Base-by-base conservation (phyloP, 345 rosid genomes). In the Rhodomyrtus tomentosa region DNA sequence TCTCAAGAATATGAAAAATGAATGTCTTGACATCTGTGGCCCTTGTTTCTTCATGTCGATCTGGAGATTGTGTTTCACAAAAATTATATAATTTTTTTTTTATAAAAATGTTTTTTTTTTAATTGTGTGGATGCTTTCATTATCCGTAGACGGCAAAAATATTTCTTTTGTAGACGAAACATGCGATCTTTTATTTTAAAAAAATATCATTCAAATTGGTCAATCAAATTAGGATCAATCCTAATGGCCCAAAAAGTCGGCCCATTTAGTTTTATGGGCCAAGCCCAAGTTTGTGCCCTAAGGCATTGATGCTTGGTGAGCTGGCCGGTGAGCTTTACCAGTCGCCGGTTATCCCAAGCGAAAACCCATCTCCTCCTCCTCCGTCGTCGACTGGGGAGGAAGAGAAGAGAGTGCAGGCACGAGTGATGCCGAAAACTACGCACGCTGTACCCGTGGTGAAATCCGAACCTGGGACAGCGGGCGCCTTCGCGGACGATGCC, bases 381-480 rank as follows among this genome's bases (percentile, higher is more conserved):
- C 25, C 25, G 11, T 22, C 55, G 56, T 21, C 58, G 58, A 22
- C n/a, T 24, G 25, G 76, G 45, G 38, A 68, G 76, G 45, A 18
- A 18, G 24, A 9, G n/a, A 1, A 22, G n/a, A 55, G n/a, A 8
- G n/a, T 18, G 45, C 59, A 12, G 27, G 53, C 42, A 8, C 21
- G 45, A 84, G 51, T 27, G 83, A 36, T 83, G 84, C 55, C 50
- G 68, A 81, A 45, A 27, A 12, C 52, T 13, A 81, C 84, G 73
- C 27, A 73, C 49, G 50, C 49, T 6, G 50, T 49, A 29, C 73
- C 76, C 72, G 72, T 53, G 50, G 82, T 95, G 80, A 94, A 95
- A 87, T 40, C 91, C 68, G 97, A 96, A 86, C 87, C 89, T 12
- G 87, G 74, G 45, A 87, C 87, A 36, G 56, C 84, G 13, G 94